Conservation (phyloP, 257 asterid species). For the Nicotiana undulata region DNA sequence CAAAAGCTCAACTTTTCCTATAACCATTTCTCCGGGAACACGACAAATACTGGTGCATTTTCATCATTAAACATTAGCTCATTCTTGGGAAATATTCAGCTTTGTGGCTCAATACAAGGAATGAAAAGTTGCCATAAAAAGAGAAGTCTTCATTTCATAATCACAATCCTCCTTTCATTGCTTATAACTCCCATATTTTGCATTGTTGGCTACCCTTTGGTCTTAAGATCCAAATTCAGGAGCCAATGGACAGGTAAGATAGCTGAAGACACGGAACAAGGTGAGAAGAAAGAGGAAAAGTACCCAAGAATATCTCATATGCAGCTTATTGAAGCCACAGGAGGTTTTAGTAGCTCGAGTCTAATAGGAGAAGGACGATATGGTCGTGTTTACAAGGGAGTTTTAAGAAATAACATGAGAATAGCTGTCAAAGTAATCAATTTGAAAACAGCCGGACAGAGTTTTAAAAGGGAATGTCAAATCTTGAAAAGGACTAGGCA, state of each 20-base stretch:
- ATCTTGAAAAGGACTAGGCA: constrained; percentile 63
- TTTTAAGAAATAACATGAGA: constrained; percentile 43
- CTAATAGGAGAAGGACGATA: constrained; percentile 64
- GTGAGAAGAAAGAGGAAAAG: constrained; percentile 27
- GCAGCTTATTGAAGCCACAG: constrained; percentile 67
- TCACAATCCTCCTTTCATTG: constrained; percentile 62
- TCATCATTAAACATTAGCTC: constrained; percentile 32
- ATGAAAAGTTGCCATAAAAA: constrained; percentile 33
- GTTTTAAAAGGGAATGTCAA: constrained; percentile 77
- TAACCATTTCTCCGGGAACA: constrained; percentile 48
- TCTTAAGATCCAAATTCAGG: constrained; percentile 33
- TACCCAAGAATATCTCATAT: constrained; percentile 56
- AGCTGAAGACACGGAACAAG: constrained; percentile 26
- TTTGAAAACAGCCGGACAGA: constrained; percentile 26
- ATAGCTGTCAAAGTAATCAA: constrained; percentile 66
- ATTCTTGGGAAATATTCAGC: constrained; percentile 43
- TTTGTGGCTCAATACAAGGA: constrained; percentile 56
- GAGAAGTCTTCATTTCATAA: constrained; percentile 31
- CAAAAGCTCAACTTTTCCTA: constrained; percentile 50
- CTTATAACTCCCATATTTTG: constrained; percentile 49
- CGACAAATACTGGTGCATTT: constrained; percentile 45
- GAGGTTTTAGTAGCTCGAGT: constrained; percentile 46
- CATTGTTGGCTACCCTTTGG: constrained; percentile 42
- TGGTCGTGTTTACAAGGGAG: constrained; percentile 72
- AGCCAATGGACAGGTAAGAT: constrained; percentile 21